Percentiles rank a stretch among this genome's conserved stretches.
phyloP scores from a whole-genome alignment of 345 rosid species.

The Eucalyptus erythrocorys region DNA sequence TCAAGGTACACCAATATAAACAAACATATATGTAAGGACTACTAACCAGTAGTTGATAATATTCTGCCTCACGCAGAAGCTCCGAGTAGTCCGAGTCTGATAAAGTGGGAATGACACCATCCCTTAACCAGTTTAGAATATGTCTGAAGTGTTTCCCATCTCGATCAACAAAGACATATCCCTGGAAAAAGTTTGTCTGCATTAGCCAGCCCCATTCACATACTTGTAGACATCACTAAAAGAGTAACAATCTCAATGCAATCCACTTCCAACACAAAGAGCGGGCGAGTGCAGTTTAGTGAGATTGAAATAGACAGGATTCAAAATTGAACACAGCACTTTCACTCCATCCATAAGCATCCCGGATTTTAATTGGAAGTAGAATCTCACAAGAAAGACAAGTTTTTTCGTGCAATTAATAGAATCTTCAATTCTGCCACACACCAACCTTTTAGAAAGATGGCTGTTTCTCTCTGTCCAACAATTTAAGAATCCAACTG shows the following conservation, averaged over 20 bases:
- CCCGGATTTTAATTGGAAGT: not conserved
- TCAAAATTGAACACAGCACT: not conserved
- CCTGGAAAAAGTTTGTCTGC: conserved; percentile 32
- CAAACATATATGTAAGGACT: not conserved
- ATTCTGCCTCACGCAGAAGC: conserved; percentile 78
- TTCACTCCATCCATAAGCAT: not conserved
- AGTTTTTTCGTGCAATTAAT: not conserved
- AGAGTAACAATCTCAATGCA: not conserved
- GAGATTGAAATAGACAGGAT: not conserved
- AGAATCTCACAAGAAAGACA: not conserved
- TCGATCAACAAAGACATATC: conserved; percentile 75
- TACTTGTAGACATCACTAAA: not conserved
- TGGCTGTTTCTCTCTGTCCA: not conserved
- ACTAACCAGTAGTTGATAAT: conserved; percentile 79
- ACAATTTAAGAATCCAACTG: not conserved
- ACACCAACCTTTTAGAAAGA: not conserved
- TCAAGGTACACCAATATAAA: not conserved
- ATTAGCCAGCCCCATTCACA: not conserved
- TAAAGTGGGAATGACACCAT: conserved; percentile 63
- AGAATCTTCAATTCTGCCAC: not conserved
- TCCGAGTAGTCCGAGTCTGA: conserved; percentile 51
- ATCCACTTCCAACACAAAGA: not conserved
- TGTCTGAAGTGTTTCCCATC: conserved; percentile 87
- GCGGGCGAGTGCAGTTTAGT: not conserved
- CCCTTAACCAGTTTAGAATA: conserved; percentile 88